Base-by-base conservation (phyloP, 805 yeast genomes). In the Priceomyces carsonii region DNA sequence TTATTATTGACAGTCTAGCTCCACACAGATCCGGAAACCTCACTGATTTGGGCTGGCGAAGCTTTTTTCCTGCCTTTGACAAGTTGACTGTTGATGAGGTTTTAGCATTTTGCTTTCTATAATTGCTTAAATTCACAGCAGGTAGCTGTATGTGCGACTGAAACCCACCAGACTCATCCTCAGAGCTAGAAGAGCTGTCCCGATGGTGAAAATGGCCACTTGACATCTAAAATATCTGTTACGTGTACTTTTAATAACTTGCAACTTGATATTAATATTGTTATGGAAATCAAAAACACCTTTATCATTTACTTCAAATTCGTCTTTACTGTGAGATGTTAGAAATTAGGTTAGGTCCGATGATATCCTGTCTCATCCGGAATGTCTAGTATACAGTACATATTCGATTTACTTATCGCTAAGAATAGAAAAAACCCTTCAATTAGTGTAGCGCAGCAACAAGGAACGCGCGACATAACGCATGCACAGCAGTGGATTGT, bases 121-220 rank as follows among this genome's bases (percentile, higher is more conserved):
- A 41, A 20, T 44, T 32, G 40, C 42, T n/a, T n/a, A 49, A 33
- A 17, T 42, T 46, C 25, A 65, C 43, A 12, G 50, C 50, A 9
- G 70, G 69, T 28, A 65, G 47, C 23, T 54, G 53, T 38, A 65
- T 46, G 36, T 53, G 45, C 16, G 68, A 51, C 22, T 36, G 44
- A 51, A 51, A 53, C 30, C 42, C 40, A 18, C 38, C 35, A 8
- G 16, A 8, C 20, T 57, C 67, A 13, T 62, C 68, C 18, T 64
- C 68, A 3, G 68, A 61, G 23, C 62, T 56, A 7, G 55, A 49
- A 15, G 48, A 33, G n/a, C 35, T 28, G 21, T 35, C 24, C 8
- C 24, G 13, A 14, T 19, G 16, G 16, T 19, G 15, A 13, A 25
- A 29, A 10, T 18, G 31, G 16, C 15, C 16, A n/a, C 15, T 18